phyloP scores from a whole-genome alignment of 495 filamentous ascomycete genomes.

The Aspergillus ellipticus region DNA sequence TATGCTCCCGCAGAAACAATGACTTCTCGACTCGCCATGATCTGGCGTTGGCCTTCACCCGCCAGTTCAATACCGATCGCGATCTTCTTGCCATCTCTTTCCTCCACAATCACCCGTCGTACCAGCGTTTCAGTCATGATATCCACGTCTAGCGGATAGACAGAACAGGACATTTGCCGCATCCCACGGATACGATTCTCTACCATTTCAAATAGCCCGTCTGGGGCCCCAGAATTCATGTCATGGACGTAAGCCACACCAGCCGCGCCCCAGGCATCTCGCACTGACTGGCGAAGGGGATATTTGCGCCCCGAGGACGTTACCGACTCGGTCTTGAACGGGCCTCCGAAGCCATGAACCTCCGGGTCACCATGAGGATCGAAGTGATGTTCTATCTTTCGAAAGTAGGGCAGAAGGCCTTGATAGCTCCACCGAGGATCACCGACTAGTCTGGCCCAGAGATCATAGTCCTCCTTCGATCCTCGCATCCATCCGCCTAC shows the following conservation, averaged over 20 bases:
- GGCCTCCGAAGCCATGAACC: conserved; percentile 14
- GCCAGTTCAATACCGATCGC: conserved; percentile 27
- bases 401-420: too few relatives aligned
- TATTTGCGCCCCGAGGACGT: conserved; percentile 18
- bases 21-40: conserved; percentile 27
- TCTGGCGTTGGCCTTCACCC: conserved; percentile 14
- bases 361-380: too few relatives aligned
- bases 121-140: conserved; percentile 28
- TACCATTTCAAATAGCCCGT: conserved; percentile 25
- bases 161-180: conserved; percentile 29
- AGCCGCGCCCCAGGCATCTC: conserved; percentile 25
- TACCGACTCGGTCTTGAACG: conserved; percentile 17
- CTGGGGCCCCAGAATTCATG: conserved; percentile 24
- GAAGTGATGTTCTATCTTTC: too few relatives aligned
- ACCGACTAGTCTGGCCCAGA: too few relatives aligned
- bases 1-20: conserved; percentile 28
- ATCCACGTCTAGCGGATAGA: conserved; percentile 28
- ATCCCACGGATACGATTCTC: conserved; percentile 34
- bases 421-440: too few relatives aligned
- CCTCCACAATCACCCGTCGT: conserved; percentile 21
- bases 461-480: too few relatives aligned
- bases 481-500: not conserved
- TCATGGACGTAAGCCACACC: conserved; percentile 24
- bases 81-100: conserved; percentile 4
- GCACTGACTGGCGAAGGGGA: conserved; percentile 27